Evolutionary conservation across 306 rosid genomes (phyloP).

Genomic region (Pachyrhizus erosus): DNA sequence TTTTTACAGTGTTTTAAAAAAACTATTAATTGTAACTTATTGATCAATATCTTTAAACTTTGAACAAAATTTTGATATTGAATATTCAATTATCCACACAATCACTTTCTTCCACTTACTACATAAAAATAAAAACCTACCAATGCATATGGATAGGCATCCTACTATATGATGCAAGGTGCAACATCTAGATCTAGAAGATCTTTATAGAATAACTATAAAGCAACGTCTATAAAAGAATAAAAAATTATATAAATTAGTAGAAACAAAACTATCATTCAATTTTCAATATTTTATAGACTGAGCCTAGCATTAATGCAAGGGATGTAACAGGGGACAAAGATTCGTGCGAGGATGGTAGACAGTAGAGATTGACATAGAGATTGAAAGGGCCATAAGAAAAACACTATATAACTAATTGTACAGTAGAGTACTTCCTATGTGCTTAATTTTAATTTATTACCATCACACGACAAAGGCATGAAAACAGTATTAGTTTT

Average conservation of each 20-base stretch:
- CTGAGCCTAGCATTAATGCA: not conserved
- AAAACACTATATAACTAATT: not conserved
- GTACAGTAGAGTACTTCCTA: not conserved
- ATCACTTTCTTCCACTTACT: not conserved
- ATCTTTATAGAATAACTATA: not conserved
- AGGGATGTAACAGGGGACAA: constrained; percentile 6
- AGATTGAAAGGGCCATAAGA: not conserved
- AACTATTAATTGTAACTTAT: not conserved
- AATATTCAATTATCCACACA: not conserved
- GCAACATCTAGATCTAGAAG: not conserved
- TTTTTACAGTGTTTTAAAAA: too few species aligned
- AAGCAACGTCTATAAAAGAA: not conserved
- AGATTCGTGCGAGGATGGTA: not conserved
- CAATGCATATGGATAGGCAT: too few species aligned
- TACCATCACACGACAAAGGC: not conserved
- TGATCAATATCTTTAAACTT: not conserved
- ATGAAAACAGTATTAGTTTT: not conserved
- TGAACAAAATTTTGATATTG: not conserved
- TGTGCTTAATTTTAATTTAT: not conserved
- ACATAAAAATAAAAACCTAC: too few species aligned
- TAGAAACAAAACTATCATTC: not conserved
- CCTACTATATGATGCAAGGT: too few species aligned
- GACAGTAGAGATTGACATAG: not conserved
- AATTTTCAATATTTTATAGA: not conserved
- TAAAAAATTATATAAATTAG: not conserved